Evolutionary conservation across 2,329 filamentous ascomycete species (phyloP).

Genomic region (Fusarium sublunatum): DNA sequence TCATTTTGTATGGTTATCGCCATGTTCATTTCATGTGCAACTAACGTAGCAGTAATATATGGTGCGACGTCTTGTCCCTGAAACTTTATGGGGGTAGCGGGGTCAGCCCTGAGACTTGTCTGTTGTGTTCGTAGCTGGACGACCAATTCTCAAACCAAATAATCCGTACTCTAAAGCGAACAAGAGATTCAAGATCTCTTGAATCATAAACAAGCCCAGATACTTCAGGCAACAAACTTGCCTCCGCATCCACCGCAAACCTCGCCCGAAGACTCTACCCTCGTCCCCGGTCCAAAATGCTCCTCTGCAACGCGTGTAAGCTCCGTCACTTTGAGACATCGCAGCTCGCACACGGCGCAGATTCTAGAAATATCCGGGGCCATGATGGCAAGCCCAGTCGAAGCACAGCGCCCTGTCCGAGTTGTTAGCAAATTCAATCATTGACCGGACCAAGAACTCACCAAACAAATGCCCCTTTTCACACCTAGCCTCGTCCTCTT

Average conservation of each 20-base stretch:
- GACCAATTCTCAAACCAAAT: neutral
- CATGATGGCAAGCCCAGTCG: conserved; percentile 65
- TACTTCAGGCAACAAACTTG: conserved; percentile 54
- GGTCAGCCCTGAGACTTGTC: no score
- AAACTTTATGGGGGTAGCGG: no score
- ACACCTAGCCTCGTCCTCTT: conserved; percentile 54
- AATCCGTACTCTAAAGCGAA: neutral
- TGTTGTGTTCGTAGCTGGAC: neutral
- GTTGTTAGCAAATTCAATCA: conserved; percentile 6
- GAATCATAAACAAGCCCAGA: neutral
- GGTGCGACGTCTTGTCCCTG: neutral
- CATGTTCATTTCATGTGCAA: no score
- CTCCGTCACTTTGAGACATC: conserved; percentile 60
- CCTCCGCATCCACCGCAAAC: conserved; percentile 56
- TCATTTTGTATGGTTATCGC: no score
- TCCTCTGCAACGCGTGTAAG: conserved; percentile 52
- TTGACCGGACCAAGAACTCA: conserved; percentile 38
- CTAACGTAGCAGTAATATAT: neutral
- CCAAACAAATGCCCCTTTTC: conserved; percentile 55
- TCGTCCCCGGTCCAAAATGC: conserved; percentile 46
- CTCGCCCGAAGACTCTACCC: conserved; percentile 49
- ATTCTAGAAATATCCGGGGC: conserved; percentile 64
- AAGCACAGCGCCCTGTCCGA: conserved; percentile 61
- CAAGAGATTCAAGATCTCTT: no score
- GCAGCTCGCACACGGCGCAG: conserved; percentile 65